Conservation (phyloP, 2,329 filamentous ascomycete genomes). For the Hymenoscyphus repandus region DNA sequence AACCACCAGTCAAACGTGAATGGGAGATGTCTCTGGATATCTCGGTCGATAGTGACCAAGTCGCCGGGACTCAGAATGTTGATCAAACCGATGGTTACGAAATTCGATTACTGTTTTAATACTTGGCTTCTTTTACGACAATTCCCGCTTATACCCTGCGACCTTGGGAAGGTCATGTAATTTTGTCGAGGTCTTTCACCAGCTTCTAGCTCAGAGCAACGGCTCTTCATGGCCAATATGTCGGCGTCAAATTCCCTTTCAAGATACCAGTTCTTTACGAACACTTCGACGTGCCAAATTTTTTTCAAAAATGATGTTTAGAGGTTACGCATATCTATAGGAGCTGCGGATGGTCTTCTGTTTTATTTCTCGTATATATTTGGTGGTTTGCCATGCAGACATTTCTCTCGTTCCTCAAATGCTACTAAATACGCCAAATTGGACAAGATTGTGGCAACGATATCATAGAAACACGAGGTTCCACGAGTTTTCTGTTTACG, state of each 20-base stretch:
- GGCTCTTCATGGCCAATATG: not conserved
- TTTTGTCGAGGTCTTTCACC: conserved; percentile 18
- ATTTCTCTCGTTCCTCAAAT: not conserved
- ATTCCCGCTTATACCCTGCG: conserved; percentile 22
- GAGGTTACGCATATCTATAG: conserved; percentile 2
- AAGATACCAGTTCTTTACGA: conserved; percentile 9
- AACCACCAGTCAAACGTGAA: conserved; percentile 45
- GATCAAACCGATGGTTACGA: conserved; percentile 29
- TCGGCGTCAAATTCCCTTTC: conserved; percentile 1
- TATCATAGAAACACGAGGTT: no score
- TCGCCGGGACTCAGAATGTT: conserved; percentile 20
- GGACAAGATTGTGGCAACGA: not conserved
- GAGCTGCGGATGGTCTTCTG: not conserved
- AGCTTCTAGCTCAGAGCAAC: not conserved
- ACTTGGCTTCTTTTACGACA: conserved; percentile 13
- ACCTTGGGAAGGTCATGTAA: conserved; percentile 26
- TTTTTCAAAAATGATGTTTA: conserved; percentile 1
- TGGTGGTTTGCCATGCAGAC: not conserved
- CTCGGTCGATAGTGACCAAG: conserved; percentile 26
- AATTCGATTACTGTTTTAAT: conserved; percentile 32
- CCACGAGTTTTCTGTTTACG: no score
- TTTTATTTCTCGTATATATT: conserved; percentile 1
- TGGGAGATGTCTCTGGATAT: conserved; percentile 58
- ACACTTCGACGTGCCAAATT: not conserved
- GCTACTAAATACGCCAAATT: not conserved